phyloP scores from a whole-genome alignment of 495 filamentous ascomycete genomes.

The Aspergillus carlsbadensis region DNA sequence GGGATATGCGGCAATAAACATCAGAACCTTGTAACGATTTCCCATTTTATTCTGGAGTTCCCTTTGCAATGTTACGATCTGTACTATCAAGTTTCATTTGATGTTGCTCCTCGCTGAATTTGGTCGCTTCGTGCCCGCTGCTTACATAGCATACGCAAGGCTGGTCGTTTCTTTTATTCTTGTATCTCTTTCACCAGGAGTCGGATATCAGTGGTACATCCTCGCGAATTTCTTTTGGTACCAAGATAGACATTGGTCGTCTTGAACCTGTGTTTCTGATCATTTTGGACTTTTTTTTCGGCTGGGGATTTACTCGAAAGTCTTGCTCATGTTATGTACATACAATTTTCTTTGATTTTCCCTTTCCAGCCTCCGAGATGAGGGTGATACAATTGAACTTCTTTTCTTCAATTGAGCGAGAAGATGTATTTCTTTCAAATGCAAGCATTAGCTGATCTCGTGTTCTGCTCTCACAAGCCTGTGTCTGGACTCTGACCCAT shows the following conservation, averaged over 20 bases:
- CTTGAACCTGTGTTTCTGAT: background rate
- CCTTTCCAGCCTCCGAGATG: background rate
- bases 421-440: background rate
- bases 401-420: background rate
- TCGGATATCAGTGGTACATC: constrained; percentile 15
- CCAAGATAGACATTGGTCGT: background rate
- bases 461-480: too few species aligned
- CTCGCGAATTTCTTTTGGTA: background rate
- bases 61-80: constrained; percentile 33
- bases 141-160: constrained; percentile 22
- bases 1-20: constrained; percentile 59
- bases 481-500: too few species aligned
- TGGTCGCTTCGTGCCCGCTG: constrained; percentile 22
- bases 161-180: constrained; percentile 11
- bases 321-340: background rate
- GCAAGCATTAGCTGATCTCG: background rate
- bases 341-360: background rate
- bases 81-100: constrained; percentile 25
- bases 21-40: constrained; percentile 30
- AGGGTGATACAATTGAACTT: background rate
- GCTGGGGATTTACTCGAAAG: background rate
- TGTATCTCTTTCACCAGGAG: constrained; percentile 15
- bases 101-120: constrained; percentile 24
- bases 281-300: background rate
- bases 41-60: constrained; percentile 30